Evolutionary conservation across 495 filamentous ascomycete species (phyloP).

Genomic region (Hyaloscypha bicolor): DNA sequence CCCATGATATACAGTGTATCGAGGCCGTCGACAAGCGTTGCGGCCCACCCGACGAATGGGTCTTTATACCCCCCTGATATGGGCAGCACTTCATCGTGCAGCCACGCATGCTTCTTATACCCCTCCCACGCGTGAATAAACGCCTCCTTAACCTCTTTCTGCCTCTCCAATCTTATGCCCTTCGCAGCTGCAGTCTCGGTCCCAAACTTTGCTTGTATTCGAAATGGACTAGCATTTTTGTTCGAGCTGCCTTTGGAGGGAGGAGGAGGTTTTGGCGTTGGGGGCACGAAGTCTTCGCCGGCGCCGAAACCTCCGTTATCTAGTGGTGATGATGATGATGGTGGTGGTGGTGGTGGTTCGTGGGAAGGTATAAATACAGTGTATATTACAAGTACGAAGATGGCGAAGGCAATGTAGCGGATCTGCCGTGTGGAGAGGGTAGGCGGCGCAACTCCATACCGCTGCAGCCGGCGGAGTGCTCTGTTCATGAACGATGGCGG

Average conservation of each 20-base stretch:
- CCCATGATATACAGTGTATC: conserved; percentile 97
- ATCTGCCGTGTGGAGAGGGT: neutral
- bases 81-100: conserved; percentile 79
- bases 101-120: conserved; percentile 80
- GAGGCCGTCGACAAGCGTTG: conserved; percentile 84
- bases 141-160: conserved; percentile 69
- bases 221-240: neutral
- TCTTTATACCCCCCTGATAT: conserved; percentile 59
- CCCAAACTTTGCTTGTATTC: conserved; percentile 1
- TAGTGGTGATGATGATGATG: neutral
- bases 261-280: neutral
- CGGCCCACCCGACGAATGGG: conserved; percentile 91
- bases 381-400: neutral
- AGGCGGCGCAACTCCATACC: neutral
- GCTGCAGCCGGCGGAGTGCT: neutral
- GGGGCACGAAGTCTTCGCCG: neutral
- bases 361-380: neutral
- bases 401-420: neutral
- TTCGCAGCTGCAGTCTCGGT: conserved; percentile 58
- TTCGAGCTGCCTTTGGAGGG: neutral
- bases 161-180: conserved; percentile 60
- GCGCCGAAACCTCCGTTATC: neutral
- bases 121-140: conserved; percentile 79
- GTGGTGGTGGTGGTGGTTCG: too few relatives aligned
- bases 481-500: neutral